Evolutionary conservation across 2,329 filamentous ascomycete species (phyloP), one percentile per base, ranked within the genome.

Genomic region (Aspergillus candidus): DNA sequence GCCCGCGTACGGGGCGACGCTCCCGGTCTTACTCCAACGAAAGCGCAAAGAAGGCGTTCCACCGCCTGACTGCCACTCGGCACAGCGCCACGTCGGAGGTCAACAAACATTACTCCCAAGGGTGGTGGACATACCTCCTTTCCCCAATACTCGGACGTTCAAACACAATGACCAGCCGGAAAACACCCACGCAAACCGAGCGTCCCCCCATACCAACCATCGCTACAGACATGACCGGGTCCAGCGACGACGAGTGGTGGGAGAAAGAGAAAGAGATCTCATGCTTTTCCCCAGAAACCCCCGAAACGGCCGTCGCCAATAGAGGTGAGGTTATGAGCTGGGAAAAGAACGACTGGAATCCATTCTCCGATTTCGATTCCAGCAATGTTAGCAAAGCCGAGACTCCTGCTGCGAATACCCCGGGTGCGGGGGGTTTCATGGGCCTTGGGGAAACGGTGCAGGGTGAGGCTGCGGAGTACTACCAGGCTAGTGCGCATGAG

Each of bases 71-170:
- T 27, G 32, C 31, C 4, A 36, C 35, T 17, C 56, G 54, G 7
- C 50, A 62, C 4, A 67, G 61, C 32, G 56, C 68, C 14, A 66
- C 67, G 39, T 66, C 65, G 4, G 53, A 66, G 15, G 47, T 58
- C 4, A 64, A 58, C 33, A 60, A 67, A 37, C 72, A 62, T 27
- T 58, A 65, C 18, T 74, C 72, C 0, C 68, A 73, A 44, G 72
- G 72, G 13, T 75, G 72, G 72, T 75, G 72, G 72, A 74, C 67
- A 22, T 63, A 68, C 36, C 57, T 74, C 15, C 62, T 72, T 2
- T 72, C 72, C 1, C 72, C 72, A 1, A 55, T 73, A 5, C 47
- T 73, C 17, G 60, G 63, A 27, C 61, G 65, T 32, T 66, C 63
- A 17, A 65, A 57, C 43, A 66, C 66, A 3, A 40, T 63, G 3